These are phyloP conservation scores for Pestalotiopsis sp. DNA, from an alignment of 2,329 filamentous ascomycete genomes.

Conservation along the genomic window DNA sequence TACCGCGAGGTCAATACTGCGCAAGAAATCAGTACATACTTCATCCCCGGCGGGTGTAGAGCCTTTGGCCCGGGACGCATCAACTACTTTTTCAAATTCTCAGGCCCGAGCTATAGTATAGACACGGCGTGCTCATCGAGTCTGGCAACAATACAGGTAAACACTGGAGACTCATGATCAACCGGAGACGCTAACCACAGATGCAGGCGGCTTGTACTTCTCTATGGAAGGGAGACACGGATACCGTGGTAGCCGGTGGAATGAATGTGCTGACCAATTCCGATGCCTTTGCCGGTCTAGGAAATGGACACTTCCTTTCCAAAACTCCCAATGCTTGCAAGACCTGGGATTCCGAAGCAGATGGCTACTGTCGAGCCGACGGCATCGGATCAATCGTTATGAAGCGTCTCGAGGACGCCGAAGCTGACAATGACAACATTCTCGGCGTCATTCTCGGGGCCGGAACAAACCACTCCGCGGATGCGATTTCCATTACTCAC, in stretches of 20 bases:
- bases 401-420: slow-evolving; percentile 25
- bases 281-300: slow-evolving; percentile 66
- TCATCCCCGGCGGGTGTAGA: slow-evolving; percentile 45
- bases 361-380: slow-evolving; percentile 47
- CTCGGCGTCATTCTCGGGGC: slow-evolving; percentile 45
- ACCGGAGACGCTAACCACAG: background rate
- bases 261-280: slow-evolving; percentile 68
- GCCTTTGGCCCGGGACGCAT: slow-evolving; percentile 59
- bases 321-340: slow-evolving; percentile 36
- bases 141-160: slow-evolving; percentile 68
- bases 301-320: slow-evolving; percentile 67
- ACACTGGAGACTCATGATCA: slow-evolving; percentile 3
- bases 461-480: slow-evolving; percentile 72
- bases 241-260: slow-evolving; percentile 68
- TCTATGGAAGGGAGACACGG: slow-evolving; percentile 65
- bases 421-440: slow-evolving; percentile 30
- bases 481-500: slow-evolving; percentile 72
- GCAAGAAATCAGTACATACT: slow-evolving; percentile 67
- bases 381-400: slow-evolving; percentile 24
- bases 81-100: slow-evolving; percentile 78
- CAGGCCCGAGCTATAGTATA: slow-evolving; percentile 70
- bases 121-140: slow-evolving; percentile 82
- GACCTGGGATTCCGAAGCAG: slow-evolving; percentile 67
- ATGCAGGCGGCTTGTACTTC: slow-evolving; percentile 44
- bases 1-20: slow-evolving; percentile 76